Base-by-base conservation (phyloP, 106 monocot species). In the Narthecium ossifragum region DNA sequence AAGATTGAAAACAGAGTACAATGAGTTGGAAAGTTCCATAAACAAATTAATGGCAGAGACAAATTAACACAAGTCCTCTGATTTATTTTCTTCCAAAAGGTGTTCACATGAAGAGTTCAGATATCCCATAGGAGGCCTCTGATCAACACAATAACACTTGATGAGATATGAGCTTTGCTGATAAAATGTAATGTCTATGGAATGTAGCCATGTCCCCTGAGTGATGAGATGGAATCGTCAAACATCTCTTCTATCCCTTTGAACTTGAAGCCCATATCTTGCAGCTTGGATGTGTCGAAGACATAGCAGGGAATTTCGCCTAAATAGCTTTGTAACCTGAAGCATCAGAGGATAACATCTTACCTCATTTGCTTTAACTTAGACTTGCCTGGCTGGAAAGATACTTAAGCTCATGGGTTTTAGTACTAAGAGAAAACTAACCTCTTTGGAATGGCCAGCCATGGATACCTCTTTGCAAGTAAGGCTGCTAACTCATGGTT, bases 241-340 rank as follows among this genome's bases (percentile, higher is more conserved):
- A 89, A 85, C 88, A 89, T 93, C 57, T 85, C 85, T 55, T 68
- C 82, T 13, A 89, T 65, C 5, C 79, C 79, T 60, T 69, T 80
- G 56, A 88, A 85, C 30, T 78, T 55, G 38, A 93, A 65, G 4
- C 85, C 85, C 69, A 93, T 15, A 23, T 67, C 62, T 27, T 33
- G 34, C n/a, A 77, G 24, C 61, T 85, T 89, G 1, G 77, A 71
- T 29, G 85, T 82, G 68, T 83, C 56, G 57, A 82, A 75, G 8
- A 63, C 27, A 39, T 80, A 85, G 41, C 14, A 14, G 0, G 65
- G 40, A 41, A 34, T 60, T 22, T 72, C 59, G 5, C 57, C 75
- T 43, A 61, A 60, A 6, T 64, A 46, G 46, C 52, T 55, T 29
- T 62, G 39, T 24, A 65, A 70, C 49, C 76, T 76, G 63, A n/a